These are phyloP conservation scores for Dryas drummondii DNA, from an alignment of 306 rosid species.

Conservation along the genomic window DNA sequence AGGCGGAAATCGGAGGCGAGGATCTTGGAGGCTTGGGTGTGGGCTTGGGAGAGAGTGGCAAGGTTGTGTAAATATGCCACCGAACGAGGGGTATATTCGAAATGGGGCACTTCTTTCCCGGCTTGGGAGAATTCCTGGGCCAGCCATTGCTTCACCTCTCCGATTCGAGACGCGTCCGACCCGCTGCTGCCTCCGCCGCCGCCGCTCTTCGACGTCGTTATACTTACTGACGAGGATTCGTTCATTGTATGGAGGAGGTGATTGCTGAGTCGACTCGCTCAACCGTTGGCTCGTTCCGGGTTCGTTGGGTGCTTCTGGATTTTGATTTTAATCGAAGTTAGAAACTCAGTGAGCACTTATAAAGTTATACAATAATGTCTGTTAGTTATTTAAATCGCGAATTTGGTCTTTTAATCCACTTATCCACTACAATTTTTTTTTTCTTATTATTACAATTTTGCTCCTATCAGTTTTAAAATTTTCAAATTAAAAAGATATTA, in stretches of 20 bases:
- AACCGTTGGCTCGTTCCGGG: neutral
- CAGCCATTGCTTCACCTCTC: constrained; percentile 39
- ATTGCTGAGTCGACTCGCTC: constrained; percentile 9
- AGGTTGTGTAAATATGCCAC: constrained; percentile 72
- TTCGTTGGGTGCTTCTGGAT: neutral
- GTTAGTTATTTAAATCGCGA: neutral
- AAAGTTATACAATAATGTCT: neutral
- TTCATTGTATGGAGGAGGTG: constrained; percentile 4
- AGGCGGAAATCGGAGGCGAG: constrained; percentile 81
- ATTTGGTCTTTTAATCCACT: neutral
- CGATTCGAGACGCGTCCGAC: constrained; percentile 19
- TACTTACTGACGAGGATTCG: neutral
- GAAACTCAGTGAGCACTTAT: neutral
- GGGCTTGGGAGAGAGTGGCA: constrained; percentile 65
- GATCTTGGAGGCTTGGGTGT: constrained; percentile 80
- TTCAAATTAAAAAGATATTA: no score
- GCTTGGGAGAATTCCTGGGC: constrained; percentile 68
- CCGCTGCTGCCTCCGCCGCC: constrained; percentile 3
- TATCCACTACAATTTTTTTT: no score
- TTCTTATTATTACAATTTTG: no score
- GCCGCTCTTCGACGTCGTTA: constrained; percentile 1
- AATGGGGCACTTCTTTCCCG: constrained; percentile 74
- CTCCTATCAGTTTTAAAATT: no score
- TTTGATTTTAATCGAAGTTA: neutral
- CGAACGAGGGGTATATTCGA: constrained; percentile 81